Evolutionary conservation across 2,329 filamentous ascomycete genomes (phyloP).

Genomic region (Neofusicoccum cordaticola): DNA sequence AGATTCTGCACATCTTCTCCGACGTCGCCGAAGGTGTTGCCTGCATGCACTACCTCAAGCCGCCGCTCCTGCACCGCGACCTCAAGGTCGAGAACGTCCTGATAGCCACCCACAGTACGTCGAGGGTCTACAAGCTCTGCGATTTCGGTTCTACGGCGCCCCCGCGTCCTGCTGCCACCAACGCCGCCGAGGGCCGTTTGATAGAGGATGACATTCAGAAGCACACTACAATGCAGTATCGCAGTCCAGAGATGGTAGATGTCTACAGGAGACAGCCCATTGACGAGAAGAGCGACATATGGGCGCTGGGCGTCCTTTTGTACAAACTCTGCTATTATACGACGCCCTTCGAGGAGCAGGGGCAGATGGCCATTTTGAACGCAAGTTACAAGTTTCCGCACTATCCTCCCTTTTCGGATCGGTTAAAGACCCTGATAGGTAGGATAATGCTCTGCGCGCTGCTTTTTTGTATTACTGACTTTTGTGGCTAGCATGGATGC

Average conservation of each 20-base stretch:
- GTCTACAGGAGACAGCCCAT: constrained; percentile 96
- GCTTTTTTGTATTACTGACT: neutral
- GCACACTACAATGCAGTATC: constrained; percentile 95
- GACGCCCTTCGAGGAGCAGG: constrained; percentile 96
- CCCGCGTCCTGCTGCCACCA: constrained; percentile 79
- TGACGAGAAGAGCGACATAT: constrained; percentile 98
- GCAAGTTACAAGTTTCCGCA: constrained; percentile 89
- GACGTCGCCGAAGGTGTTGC: constrained; percentile 95
- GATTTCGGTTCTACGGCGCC: constrained; percentile 93
- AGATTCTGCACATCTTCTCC: constrained; percentile 94
- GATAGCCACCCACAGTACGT: constrained; percentile 67
- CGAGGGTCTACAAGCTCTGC: constrained; percentile 86
- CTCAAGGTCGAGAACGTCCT: constrained; percentile 98
- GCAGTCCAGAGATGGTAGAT: constrained; percentile 98
- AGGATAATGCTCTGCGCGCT: constrained; percentile 29
- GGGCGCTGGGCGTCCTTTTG: constrained; percentile 89
- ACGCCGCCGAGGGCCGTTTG: constrained; percentile 80
- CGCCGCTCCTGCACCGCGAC: constrained; percentile 86
- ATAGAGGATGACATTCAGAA: constrained; percentile 97
- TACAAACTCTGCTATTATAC: constrained; percentile 99
- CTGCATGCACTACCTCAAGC: constrained; percentile 98
- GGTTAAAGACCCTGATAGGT: constrained; percentile 88
- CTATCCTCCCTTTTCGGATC: constrained; percentile 86
- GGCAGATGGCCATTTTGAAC: constrained; percentile 94
- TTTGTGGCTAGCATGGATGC: constrained; percentile 72